Evolutionary conservation across 2,329 filamentous ascomycete species (phyloP).

Genomic region (Cladophialophora bantiana): DNA sequence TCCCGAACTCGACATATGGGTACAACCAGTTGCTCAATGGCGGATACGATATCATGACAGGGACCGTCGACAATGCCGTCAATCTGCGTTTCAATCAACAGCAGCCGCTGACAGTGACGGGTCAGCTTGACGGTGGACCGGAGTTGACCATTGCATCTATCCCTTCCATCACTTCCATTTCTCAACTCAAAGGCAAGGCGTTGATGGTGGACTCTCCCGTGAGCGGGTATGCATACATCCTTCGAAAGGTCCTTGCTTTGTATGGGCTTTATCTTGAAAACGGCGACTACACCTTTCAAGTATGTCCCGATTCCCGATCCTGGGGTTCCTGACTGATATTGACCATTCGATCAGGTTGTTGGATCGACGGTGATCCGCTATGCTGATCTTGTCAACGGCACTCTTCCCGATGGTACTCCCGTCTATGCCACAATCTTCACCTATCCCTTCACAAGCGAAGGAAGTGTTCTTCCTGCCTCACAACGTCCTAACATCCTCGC

Average conservation of each 20-base stretch:
- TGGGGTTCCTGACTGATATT: neutral
- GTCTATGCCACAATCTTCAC: constrained; percentile 45
- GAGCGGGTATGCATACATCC: constrained; percentile 43
- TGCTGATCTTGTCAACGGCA: constrained; percentile 40
- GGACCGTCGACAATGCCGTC: constrained; percentile 44
- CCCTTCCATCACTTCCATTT: constrained; percentile 40
- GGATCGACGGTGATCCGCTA: constrained; percentile 43
- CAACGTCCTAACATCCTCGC: constrained; percentile 41
- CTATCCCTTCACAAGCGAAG: constrained; percentile 43
- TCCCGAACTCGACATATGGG: constrained; percentile 43
- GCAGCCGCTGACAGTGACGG: constrained; percentile 42
- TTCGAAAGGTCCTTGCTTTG: constrained; percentile 36
- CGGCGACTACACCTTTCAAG: constrained; percentile 38
- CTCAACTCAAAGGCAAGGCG: constrained; percentile 41
- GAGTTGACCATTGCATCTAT: constrained; percentile 44
- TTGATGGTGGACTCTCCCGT: constrained; percentile 44
- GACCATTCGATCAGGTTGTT: constrained; percentile 33
- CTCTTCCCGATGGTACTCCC: constrained; percentile 41
- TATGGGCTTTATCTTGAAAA: constrained; percentile 36
- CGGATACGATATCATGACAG: constrained; percentile 43
- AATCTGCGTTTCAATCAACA: constrained; percentile 44
- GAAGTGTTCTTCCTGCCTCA: constrained; percentile 28
- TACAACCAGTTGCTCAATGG: constrained; percentile 40
- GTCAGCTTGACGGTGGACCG: constrained; percentile 45
- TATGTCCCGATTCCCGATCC: neutral